Conservation (phyloP, 805 yeast species). For the Starmerella gropengiesseri region DNA sequence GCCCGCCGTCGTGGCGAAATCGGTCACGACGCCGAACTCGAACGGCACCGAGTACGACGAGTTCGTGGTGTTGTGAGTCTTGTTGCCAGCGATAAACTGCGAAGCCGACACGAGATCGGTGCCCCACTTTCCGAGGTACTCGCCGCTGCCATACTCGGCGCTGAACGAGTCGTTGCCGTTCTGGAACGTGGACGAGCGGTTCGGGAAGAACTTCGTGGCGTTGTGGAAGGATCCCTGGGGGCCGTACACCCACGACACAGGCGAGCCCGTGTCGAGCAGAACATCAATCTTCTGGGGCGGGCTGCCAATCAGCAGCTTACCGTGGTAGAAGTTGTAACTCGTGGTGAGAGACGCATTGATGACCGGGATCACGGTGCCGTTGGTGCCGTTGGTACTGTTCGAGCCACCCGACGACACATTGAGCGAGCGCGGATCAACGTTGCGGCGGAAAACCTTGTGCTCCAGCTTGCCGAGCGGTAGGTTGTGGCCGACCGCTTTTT, state of each 20-base stretch:
- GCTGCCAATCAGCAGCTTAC: slow-evolving; percentile 32
- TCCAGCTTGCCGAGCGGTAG: background rate
- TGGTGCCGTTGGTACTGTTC: background rate
- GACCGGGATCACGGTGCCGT: slow-evolving; percentile 14
- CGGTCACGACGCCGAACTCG: slow-evolving; percentile 27
- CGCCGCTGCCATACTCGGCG: slow-evolving; percentile 34
- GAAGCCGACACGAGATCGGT: slow-evolving; percentile 25
- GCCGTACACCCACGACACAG: slow-evolving; percentile 40
- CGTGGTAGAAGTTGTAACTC: slow-evolving; percentile 31
- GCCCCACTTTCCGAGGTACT: slow-evolving; percentile 29
- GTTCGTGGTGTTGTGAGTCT: slow-evolving; percentile 8
- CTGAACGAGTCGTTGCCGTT: slow-evolving; percentile 30
- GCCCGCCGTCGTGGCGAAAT: slow-evolving; percentile 21
- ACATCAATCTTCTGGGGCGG: slow-evolving; percentile 36
- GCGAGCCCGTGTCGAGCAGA: slow-evolving; percentile 41
- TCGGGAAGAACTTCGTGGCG: slow-evolving; percentile 26
- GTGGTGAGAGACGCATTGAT: slow-evolving; percentile 23
- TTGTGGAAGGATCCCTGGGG: slow-evolving; percentile 26
- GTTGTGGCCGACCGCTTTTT: background rate
- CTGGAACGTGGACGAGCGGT: slow-evolving; percentile 27
- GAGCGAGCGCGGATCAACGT: too few species aligned
- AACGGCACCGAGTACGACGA: slow-evolving; percentile 16
- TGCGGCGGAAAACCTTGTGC: slow-evolving; percentile 2
- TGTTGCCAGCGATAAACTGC: slow-evolving; percentile 14
- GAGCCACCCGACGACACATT: too few species aligned